Evolutionary conservation across 73 alveolate genomes (phyloP).

Genomic region (Uronychia setigera): DNA sequence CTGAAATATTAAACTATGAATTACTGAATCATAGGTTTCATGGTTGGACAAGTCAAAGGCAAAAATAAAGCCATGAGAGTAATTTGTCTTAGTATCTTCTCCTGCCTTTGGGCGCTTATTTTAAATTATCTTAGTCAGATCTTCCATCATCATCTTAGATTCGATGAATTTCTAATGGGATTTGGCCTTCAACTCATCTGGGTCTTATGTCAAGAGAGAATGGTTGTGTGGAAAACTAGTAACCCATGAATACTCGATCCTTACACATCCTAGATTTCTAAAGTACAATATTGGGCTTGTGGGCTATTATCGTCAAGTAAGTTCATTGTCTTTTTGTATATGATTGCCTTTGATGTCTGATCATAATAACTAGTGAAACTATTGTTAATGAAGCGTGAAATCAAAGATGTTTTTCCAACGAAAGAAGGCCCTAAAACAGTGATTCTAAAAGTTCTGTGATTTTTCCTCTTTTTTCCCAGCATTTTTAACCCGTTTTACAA

Average conservation of each 20-base stretch:
- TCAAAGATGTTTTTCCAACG: slow-evolving; percentile 41
- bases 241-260: neutral
- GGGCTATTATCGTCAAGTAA: neutral
- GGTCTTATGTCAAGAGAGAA: neutral
- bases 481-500: too few species aligned
- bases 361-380: slow-evolving; percentile 30
- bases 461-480: neutral
- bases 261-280: neutral
- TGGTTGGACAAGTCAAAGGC: neutral
- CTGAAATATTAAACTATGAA: neutral
- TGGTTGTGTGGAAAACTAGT: neutral
- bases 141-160: neutral
- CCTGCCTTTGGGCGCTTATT: neutral
- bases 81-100: neutral
- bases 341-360: slow-evolving; percentile 22
- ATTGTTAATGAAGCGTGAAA: slow-evolving; percentile 31
- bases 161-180: neutral
- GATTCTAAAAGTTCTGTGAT: slow-evolving; percentile 8
- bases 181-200: neutral
- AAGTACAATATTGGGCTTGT: too few species aligned
- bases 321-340: neutral
- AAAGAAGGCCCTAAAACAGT: slow-evolving; percentile 48
- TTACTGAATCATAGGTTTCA: neutral
- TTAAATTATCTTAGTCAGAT: neutral
- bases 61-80: neutral